Evolutionary conservation across 805 yeast genomes (phyloP).

Genomic region (Hanseniaspora lachancei): DNA sequence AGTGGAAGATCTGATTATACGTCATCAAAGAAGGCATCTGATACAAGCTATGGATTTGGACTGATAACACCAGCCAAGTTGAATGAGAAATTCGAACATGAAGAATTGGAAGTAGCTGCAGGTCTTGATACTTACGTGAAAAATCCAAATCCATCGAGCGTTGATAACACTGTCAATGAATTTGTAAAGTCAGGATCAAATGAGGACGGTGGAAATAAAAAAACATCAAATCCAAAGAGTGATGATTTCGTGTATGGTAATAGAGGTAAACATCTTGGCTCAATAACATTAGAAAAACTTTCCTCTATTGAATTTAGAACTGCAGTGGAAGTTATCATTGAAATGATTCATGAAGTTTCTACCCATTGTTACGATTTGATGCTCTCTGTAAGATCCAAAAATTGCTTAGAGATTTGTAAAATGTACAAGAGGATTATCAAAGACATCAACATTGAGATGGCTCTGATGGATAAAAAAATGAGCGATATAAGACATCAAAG

Average conservation of each 20-base stretch:
- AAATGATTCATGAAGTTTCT: conserved; percentile 48
- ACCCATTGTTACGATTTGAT: conserved; percentile 52
- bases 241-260: background rate
- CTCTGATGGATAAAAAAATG: background rate
- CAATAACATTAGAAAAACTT: conserved; percentile 42
- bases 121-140: conserved; percentile 21
- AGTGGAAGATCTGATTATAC: background rate
- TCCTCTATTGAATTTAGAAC: conserved; percentile 43
- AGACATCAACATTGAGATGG: background rate
- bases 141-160: background rate
- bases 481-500: background rate
- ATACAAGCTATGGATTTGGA: conserved; percentile 19
- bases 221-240: background rate
- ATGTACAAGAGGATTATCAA: background rate
- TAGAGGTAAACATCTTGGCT: background rate
- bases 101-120: conserved; percentile 21
- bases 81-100: conserved; percentile 20
- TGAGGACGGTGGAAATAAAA: background rate
- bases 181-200: background rate
- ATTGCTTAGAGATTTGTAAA: conserved; percentile 21
- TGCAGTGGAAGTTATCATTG: conserved; percentile 44
- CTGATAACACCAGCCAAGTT: conserved; percentile 22
- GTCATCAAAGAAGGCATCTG: background rate
- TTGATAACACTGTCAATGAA: background rate
- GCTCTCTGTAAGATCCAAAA: conserved; percentile 33